Evolutionary conservation across 2,329 filamentous ascomycete genomes (phyloP).

Genomic region (Fusarium concolor): DNA sequence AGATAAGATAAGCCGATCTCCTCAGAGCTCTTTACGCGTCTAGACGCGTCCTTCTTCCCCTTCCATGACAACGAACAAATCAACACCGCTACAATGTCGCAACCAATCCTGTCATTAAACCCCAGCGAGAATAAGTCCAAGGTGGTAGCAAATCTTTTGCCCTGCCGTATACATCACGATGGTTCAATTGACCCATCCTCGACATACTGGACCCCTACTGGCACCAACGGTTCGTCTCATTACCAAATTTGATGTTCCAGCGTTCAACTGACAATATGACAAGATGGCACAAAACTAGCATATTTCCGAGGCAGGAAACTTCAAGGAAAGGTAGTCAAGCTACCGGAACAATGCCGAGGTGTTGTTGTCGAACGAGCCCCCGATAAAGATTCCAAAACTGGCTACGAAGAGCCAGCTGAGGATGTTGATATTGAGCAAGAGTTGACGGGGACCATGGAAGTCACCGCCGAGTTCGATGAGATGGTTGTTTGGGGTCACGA

Average conservation of each 20-base stretch:
- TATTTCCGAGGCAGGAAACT: conserved; percentile 87
- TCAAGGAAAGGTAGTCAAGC: conserved; percentile 70
- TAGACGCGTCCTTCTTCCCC: conserved; percentile 33
- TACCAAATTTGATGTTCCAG: neutral
- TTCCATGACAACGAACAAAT: neutral
- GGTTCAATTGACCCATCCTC: conserved; percentile 73
- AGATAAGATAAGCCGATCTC: conserved; percentile 27
- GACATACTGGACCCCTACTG: conserved; percentile 76
- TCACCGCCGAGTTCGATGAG: conserved; percentile 76
- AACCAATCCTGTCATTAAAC: conserved; percentile 58
- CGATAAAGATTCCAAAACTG: conserved; percentile 50
- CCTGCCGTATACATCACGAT: conserved; percentile 82
- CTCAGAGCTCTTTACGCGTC: conserved; percentile 38
- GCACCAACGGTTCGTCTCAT: conserved; percentile 56
- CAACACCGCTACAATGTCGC: conserved; percentile 51
- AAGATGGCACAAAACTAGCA: conserved; percentile 65
- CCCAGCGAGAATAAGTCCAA: conserved; percentile 46
- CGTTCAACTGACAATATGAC: conserved; percentile 5
- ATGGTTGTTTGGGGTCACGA: conserved; percentile 90
- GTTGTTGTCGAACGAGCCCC: conserved; percentile 62
- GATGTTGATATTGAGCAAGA: conserved; percentile 58
- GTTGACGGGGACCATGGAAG: conserved; percentile 66
- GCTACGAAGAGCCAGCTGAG: conserved; percentile 54
- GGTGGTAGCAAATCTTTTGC: conserved; percentile 77
- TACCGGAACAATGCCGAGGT: conserved; percentile 80